Conservation (phyloP, 768 basidiomycete genomes). For the Glaciozyma antarctica region DNA sequence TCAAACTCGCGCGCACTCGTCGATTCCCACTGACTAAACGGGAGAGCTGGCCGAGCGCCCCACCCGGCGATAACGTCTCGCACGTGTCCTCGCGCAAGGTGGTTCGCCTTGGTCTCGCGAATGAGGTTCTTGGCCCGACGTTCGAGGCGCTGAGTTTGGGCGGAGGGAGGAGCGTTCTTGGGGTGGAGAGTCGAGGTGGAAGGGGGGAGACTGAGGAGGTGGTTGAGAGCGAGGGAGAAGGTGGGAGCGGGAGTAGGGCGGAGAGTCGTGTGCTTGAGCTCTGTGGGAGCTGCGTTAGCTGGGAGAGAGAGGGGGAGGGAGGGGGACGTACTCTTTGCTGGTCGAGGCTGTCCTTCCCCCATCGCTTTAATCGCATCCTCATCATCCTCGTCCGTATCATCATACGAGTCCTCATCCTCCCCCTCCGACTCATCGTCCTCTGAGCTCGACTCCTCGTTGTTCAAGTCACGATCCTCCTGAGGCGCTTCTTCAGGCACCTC, state of each 20-base stretch:
- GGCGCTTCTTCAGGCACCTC: conserved; percentile 6
- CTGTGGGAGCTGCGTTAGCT: neutral
- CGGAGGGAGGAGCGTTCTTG: conserved; percentile 24
- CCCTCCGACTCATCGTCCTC: conserved; percentile 9
- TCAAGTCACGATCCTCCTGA: conserved; percentile 1
- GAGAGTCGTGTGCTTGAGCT: conserved; percentile 31
- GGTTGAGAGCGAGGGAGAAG: conserved; percentile 30
- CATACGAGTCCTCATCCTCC: conserved; percentile 4
- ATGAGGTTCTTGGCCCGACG: conserved; percentile 28
- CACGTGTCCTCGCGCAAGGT: conserved; percentile 33
- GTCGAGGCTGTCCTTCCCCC: conserved; percentile 19
- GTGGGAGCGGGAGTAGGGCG: conserved; percentile 19
- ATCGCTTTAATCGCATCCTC: conserved; percentile 27
- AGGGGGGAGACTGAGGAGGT: conserved; percentile 28
- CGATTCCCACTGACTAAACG: conserved; percentile 33
- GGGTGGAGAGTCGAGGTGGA: conserved; percentile 26
- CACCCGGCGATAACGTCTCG: conserved; percentile 36
- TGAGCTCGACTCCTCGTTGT: neutral
- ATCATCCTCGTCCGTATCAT: conserved; percentile 9
- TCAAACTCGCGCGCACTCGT: conserved; percentile 22
- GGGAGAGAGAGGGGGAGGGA: neutral
- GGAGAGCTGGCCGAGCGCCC: conserved; percentile 30
- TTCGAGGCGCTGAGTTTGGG: conserved; percentile 29
- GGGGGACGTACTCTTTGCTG: conserved; percentile 25
- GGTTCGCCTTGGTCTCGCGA: conserved; percentile 31